A percentile compares a stretch with the other conserved stretches of the same genome.
These are phyloP conservation scores for Cercophora newfieldiana DNA, from an alignment of 495 filamentous ascomycete genomes.

Conservation along the genomic window DNA sequence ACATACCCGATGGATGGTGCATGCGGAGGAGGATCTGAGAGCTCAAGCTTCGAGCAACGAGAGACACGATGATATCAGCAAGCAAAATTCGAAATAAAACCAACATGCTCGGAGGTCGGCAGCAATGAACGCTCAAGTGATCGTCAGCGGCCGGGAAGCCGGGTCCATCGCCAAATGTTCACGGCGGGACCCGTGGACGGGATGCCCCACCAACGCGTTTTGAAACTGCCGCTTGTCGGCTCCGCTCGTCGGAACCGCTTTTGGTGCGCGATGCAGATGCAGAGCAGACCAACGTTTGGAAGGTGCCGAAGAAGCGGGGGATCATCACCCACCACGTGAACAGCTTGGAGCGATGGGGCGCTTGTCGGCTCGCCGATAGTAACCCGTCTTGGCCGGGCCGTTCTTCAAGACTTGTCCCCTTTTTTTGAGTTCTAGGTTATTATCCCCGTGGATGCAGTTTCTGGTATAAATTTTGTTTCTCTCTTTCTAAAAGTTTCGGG, in stretches of 20 bases:
- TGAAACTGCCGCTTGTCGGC: not conserved
- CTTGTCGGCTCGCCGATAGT: not conserved
- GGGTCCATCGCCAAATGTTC: not conserved
- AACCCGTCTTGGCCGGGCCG: not conserved
- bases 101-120: not conserved
- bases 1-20: not conserved
- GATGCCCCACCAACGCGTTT: not conserved
- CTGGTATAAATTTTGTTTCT: not conserved
- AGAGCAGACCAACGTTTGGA: slow-evolving; percentile 1
- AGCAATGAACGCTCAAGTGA: not conserved
- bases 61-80: not conserved
- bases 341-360: not conserved
- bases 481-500: not conserved
- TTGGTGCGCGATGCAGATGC: slow-evolving; percentile 10
- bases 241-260: slow-evolving; percentile 13
- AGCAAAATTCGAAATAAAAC: not conserved
- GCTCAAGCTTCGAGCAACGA: not conserved
- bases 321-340: not conserved
- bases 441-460: not conserved
- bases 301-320: slow-evolving; percentile 14
- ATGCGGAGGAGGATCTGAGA: slow-evolving; percentile 1
- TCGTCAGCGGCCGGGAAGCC: not conserved
- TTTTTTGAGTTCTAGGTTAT: not conserved
- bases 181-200: not conserved
- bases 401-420: not conserved